Percentiles rank a stretch among this genome's conserved stretches.
phyloP scores from a whole-genome alignment of 1,284 basidiomycete species.

The Hypsizygus ulmarius region DNA sequence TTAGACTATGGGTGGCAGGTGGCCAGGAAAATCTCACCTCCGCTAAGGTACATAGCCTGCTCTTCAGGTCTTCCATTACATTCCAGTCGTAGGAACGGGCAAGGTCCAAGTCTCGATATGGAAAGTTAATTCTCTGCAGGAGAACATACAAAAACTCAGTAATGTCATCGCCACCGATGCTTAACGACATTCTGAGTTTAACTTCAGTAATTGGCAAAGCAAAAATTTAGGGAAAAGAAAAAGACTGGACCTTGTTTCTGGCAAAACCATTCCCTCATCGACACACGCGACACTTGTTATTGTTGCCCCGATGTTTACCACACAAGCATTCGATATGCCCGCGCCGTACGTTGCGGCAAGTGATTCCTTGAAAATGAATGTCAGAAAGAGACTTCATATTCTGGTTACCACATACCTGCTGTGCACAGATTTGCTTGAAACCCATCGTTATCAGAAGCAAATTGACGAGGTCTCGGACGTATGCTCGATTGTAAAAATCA shows the following conservation, averaged over 20 bases:
- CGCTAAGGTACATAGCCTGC: conserved; percentile 75
- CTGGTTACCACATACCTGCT: conserved; percentile 69
- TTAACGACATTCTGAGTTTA: conserved; percentile 68
- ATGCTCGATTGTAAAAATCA: conserved; percentile 85
- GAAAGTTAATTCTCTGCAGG: conserved; percentile 81
- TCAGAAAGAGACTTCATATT: too few species aligned
- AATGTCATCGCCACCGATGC: conserved; percentile 92
- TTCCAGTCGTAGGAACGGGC: conserved; percentile 80
- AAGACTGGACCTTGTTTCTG: conserved; percentile 75
- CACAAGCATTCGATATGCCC: conserved; percentile 91
- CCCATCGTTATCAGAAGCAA: conserved; percentile 81
- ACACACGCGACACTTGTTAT: conserved; percentile 90
- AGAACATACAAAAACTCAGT: conserved; percentile 86
- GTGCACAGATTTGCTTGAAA: conserved; percentile 88
- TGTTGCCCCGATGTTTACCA: conserved; percentile 91
- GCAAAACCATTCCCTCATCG: conserved; percentile 88
- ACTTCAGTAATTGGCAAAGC: neutral
- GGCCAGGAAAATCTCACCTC: conserved; percentile 55
- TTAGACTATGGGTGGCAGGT: neutral
- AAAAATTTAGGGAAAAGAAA: neutral
- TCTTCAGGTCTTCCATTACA: conserved; percentile 87
- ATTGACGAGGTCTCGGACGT: conserved; percentile 79
- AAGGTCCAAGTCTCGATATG: conserved; percentile 83
- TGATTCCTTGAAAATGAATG: conserved; percentile 64
- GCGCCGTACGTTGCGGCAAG: conserved; percentile 94